Percentiles rank a stretch among this genome's conserved stretches.
Conservation (phyloP, 2,329 filamentous ascomycete genomes). For the Fusarium concolor region DNA sequence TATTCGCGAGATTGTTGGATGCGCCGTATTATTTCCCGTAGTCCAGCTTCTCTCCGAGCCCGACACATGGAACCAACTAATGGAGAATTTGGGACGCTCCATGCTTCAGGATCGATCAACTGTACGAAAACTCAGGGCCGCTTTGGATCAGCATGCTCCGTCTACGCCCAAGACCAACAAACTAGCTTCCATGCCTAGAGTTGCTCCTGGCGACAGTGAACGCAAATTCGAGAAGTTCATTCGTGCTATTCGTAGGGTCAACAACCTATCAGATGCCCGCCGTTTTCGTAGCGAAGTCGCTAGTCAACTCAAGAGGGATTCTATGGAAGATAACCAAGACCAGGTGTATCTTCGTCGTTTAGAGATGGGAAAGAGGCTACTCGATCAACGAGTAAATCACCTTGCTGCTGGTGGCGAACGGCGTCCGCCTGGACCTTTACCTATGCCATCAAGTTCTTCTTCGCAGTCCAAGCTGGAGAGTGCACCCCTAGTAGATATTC, state of each 20-base stretch:
- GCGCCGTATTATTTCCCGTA: slow-evolving; percentile 87
- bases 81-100: slow-evolving; percentile 87
- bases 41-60: slow-evolving; percentile 86
- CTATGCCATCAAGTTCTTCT: slow-evolving; percentile 41
- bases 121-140: slow-evolving; percentile 89
- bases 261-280: slow-evolving; percentile 91
- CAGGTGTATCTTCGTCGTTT: slow-evolving; percentile 87
- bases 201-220: slow-evolving; percentile 87
- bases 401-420: slow-evolving; percentile 76
- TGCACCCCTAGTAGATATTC: slow-evolving; percentile 82
- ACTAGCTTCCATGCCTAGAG: slow-evolving; percentile 78
- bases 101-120: slow-evolving; percentile 96
- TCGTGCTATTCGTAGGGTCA: slow-evolving; percentile 85
- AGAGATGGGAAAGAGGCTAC: slow-evolving; percentile 88
- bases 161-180: slow-evolving; percentile 76
- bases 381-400: slow-evolving; percentile 89
- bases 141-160: slow-evolving; percentile 92
- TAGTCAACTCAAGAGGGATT: slow-evolving; percentile 90
- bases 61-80: slow-evolving; percentile 96
- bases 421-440: slow-evolving; percentile 46
- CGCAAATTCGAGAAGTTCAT: slow-evolving; percentile 95
- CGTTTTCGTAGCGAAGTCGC: slow-evolving; percentile 92
- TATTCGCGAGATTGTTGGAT: slow-evolving; percentile 90
- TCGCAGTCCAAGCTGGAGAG: slow-evolving; percentile 75
- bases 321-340: slow-evolving; percentile 81